Conservation (phyloP, 495 filamentous ascomycete species). For the Penicillium cinerascens region DNA sequence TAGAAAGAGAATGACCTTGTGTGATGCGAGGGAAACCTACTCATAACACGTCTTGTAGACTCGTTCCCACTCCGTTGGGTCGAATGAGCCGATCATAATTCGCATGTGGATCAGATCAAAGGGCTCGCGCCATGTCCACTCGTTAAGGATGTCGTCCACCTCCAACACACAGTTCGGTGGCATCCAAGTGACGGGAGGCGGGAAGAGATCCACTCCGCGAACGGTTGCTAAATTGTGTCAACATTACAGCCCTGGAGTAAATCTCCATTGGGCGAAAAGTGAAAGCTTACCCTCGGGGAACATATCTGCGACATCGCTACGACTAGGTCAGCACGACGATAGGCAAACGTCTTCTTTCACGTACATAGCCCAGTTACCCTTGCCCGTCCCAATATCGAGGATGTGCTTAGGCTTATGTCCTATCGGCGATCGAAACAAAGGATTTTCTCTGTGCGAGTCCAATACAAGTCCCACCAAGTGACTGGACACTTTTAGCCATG, state of each 20-base stretch:
- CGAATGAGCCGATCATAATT: conserved; percentile 22
- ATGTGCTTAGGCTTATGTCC: conserved; percentile 14
- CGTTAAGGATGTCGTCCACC: conserved; percentile 26
- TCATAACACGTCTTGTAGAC: conserved; percentile 25
- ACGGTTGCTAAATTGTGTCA: conserved; percentile 13
- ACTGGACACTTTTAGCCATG: neutral
- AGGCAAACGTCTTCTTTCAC: neutral
- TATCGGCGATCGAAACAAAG: conserved; percentile 13
- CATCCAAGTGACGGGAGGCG: conserved; percentile 24
- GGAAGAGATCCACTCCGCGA: conserved; percentile 21
- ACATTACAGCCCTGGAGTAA: too few relatives aligned
- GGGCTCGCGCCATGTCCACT: conserved; percentile 27
- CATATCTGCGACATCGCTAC: conserved; percentile 26
- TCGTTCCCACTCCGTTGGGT: conserved; percentile 20
- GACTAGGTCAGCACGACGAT: neutral
- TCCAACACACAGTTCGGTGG: conserved; percentile 32
- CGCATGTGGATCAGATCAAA: conserved; percentile 34
- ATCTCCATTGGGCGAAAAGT: neutral
- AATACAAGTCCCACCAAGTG: conserved; percentile 17
- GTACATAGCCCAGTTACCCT: conserved; percentile 30
- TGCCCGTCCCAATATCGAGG: conserved; percentile 26
- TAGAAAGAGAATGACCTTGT: neutral
- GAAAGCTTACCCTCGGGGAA: conserved; percentile 12
- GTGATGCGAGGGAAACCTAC: neutral
- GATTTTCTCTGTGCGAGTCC: conserved; percentile 14